Conservation (phyloP, 2,329 filamentous ascomycete species). For the Talaromyces sp. region DNA sequence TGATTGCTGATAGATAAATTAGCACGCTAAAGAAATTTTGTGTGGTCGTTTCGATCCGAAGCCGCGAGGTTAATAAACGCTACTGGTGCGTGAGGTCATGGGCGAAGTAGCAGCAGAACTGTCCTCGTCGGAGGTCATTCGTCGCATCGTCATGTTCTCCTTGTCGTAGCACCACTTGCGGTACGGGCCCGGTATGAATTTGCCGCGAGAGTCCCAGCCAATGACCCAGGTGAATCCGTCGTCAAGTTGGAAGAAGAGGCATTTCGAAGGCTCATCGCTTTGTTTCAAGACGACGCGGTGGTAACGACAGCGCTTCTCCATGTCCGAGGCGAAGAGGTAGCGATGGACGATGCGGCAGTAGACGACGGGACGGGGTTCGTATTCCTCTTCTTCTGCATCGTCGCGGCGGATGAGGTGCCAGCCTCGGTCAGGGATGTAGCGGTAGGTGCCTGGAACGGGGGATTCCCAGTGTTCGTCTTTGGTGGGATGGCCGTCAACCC, state of each 20-base stretch:
- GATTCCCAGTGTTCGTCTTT: conserved; percentile 50
- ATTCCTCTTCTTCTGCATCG: conserved; percentile 29
- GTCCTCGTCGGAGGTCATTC: conserved; percentile 34
- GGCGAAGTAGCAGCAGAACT: conserved; percentile 36
- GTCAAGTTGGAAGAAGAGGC: conserved; percentile 52
- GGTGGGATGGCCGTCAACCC: conserved; percentile 39
- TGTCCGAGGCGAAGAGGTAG: conserved; percentile 50
- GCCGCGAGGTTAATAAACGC: conserved; percentile 28
- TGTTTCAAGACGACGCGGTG: conserved; percentile 41
- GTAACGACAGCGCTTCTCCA: conserved; percentile 48
- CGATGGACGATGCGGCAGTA: conserved; percentile 52
- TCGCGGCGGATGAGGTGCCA: conserved; percentile 51
- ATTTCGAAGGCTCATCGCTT: conserved; percentile 39
- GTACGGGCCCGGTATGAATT: conserved; percentile 53
- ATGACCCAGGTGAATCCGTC: conserved; percentile 51
- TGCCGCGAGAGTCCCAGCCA: conserved; percentile 50
- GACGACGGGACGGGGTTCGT: conserved; percentile 38
- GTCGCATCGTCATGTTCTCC: conserved; percentile 38
- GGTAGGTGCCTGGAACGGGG: conserved; percentile 51
- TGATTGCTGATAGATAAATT: conserved; percentile 7
- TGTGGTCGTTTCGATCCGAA: background rate
- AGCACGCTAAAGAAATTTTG: background rate
- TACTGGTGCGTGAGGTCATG: conserved; percentile 34
- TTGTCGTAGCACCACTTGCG: conserved; percentile 50
- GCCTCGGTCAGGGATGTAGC: conserved; percentile 50